Evolutionary conservation across 1,284 basidiomycete genomes (phyloP), one percentile per base, ranked within the genome.

Genomic region (Melampsora larici-populina): DNA sequence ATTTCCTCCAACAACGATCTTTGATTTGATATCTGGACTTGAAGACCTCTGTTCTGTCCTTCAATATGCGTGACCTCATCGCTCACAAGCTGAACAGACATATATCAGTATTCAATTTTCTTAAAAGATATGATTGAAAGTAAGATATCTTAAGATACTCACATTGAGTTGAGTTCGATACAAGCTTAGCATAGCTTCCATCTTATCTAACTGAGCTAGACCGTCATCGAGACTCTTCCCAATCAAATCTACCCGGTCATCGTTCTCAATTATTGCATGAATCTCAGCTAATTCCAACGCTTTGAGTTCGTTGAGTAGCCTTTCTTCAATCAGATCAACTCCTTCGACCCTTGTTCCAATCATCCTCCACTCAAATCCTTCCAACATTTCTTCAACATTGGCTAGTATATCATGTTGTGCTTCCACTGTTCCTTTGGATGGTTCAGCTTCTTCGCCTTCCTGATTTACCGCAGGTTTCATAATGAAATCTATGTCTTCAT

Each of bases 1-100:
- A 97, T 85, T 84, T 94, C 94, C 49, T 86, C 87, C 43, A 97
- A 84, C 8, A 97, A 87, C 2, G 90, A 89, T 55, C 91, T 89
- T 84, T 98, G 96, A 82, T 99, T 99, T 82, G 96, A 94, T 13
- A 91, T 98, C 82, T 99, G 96, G 1, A 99, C 94, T 85, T 99
- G 97, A 48, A 99, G 86, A 81, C 97, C 97, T 71, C 95, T 89
- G 82, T 97, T 96, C 84, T 99, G 97, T 2, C 91, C 91, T 85
- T 99, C 97, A 81, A 99, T 98, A 82, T 90, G 95, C 11, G 88
- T 89, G 78, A 99, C 98, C 83, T 99, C 97, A 76, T 99, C 94
- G 72, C 89, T 89, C 64, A 96, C 94, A 77, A 92, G 91, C 94
- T 97, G 36, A 36, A 70, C 48, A 63, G 18, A 24, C 1, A 49